Base-by-base conservation (phyloP, 1,284 basidiomycete genomes). In the Volvariella surrecta region DNA sequence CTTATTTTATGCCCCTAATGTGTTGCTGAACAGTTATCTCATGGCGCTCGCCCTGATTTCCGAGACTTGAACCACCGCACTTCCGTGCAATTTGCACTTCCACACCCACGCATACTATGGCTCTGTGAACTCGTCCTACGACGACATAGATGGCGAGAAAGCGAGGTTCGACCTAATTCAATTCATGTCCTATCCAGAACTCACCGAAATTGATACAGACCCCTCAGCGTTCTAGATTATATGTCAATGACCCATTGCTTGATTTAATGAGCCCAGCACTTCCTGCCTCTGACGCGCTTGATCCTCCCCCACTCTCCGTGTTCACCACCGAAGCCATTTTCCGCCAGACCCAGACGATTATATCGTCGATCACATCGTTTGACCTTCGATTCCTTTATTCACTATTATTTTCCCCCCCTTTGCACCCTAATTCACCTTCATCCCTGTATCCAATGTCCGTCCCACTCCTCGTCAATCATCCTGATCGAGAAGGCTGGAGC, bases 41-140 rank as follows among this genome's bases (percentile, higher is more conserved):
- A 81, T 55, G 81, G 79, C 37, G 81, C 84, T 28, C 70, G 79
- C 30, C 79, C 83, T 37, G 83, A 86, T 59, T 68, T 77, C 48
- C 70, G 77, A 48, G 84, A 86, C 57, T 66, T 70, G 38, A 78
- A 83, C 50, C 71, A 82, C 54, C 74, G 79, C 11, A 81, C 81
- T 17, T 71, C 82, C 9, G 63, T 86, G 31, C 80, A 86, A 50
- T 82, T 80, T 51, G 71, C 81, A 6, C 56, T 81, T 6, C 53
- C 64, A 3, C 78, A 84, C 58, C 72, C 78, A 0, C 68, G 65
- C 39, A 70, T 79, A 35, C 67, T 86, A 3, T 82, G 78, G 75
- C 60, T 76, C 20, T 85, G 79, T 48, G 84, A 88, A 63, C 59
- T 67, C n/a, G 66, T 74, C 2, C 61, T 87, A 19, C 74, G 82